Evolutionary conservation across 352 stramenopile genomes (phyloP).

Genomic region (Globisporangium yorkense): DNA sequence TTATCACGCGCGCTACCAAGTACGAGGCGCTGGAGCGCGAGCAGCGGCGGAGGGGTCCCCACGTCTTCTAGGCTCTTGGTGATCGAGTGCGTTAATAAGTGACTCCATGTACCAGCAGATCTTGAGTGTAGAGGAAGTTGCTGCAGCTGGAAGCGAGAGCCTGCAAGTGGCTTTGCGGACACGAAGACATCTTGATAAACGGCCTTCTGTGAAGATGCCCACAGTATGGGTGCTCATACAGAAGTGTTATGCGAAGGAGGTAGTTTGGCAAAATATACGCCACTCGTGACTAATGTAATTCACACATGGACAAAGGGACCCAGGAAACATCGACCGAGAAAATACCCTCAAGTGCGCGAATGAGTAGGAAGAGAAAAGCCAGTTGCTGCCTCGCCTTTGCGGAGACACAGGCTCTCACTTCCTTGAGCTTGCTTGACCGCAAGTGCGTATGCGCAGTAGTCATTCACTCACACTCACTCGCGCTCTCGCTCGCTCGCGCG

Average conservation of each 20-base stretch:
- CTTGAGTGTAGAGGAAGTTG: neutral
- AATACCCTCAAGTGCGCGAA: neutral
- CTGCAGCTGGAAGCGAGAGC: too few relatives aligned
- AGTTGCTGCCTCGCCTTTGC: neutral
- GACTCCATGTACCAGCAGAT: neutral
- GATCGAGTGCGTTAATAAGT: too few relatives aligned
- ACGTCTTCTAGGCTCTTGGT: constrained; percentile 19
- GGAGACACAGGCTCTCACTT: neutral
- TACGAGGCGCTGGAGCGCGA: constrained; percentile 51
- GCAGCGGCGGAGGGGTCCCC: constrained; percentile 25
- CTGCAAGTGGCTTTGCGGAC: neutral
- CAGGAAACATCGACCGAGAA: neutral
- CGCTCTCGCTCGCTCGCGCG: neutral
- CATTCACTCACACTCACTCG: neutral
- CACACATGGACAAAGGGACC: too few relatives aligned
- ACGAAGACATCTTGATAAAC: neutral
- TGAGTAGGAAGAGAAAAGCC: neutral
- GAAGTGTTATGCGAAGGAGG: neutral
- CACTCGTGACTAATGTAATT: neutral
- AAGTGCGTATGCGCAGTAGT: neutral
- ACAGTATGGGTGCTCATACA: too few relatives aligned
- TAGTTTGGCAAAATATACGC: neutral
- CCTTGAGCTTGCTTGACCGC: neutral
- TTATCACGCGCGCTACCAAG: constrained; percentile 71
- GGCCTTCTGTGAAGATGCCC: too few relatives aligned